Percentiles rank a stretch among this genome's conserved stretches.
Conservation (phyloP, 768 basidiomycete genomes). For the Auricularia sp. region DNA sequence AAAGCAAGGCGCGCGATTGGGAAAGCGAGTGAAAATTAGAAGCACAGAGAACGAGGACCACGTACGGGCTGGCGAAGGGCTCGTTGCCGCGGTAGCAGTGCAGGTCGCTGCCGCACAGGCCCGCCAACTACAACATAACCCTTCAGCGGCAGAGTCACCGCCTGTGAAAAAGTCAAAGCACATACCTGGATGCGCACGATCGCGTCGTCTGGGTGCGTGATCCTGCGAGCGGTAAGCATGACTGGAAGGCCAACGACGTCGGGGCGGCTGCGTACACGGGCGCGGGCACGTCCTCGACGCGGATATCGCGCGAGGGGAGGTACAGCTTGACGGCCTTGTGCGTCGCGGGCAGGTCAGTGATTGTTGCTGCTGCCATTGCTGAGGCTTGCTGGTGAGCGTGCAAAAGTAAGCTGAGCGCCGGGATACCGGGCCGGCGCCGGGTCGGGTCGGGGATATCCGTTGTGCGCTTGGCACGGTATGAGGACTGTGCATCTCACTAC, state of each 20-base stretch:
- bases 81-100: conserved; percentile 65
- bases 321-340: conserved; percentile 49
- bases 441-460: too few relatives aligned
- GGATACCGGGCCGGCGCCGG: not conserved
- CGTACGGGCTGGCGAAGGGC: conserved; percentile 43
- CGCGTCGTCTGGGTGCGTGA: conserved; percentile 65
- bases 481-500: too few relatives aligned
- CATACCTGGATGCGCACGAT: conserved; percentile 63
- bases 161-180: too few relatives aligned
- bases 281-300: conserved; percentile 51
- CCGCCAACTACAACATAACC: conserved; percentile 13
- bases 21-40: not conserved
- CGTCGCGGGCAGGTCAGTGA: conserved; percentile 4
- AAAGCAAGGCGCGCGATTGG: too few relatives aligned
- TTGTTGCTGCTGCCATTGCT: not conserved
- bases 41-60: conserved; percentile 1
- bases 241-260: too few relatives aligned
- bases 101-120: conserved; percentile 50
- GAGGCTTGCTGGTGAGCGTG: too few relatives aligned
- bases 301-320: conserved; percentile 59
- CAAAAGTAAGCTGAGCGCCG: not conserved
- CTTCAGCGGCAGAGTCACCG: not conserved
- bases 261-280: too few relatives aligned
- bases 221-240: conserved; percentile 30
- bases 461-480: too few relatives aligned